Base-by-base conservation (phyloP, 768 basidiomycete species). In the Pisolithus sp. region DNA sequence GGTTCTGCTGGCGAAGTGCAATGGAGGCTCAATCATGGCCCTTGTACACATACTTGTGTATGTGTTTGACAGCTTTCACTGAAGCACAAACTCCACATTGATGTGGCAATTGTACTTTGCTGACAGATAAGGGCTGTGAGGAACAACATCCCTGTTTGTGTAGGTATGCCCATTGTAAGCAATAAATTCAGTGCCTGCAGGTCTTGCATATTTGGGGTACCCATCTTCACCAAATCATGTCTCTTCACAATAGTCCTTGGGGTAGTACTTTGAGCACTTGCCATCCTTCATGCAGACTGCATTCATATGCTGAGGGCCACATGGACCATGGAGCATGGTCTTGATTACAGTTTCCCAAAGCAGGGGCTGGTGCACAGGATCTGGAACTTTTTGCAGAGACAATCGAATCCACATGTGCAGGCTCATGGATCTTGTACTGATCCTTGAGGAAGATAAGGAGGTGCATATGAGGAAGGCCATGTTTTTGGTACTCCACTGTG, bases 121-220 rank as follows among this genome's bases (percentile, higher is more conserved):
- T 24, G 23, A 24, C 23, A 24, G 23, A 24, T 24, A 24, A 24
- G 23, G 23, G 23, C 23, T 24, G 23, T 24, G 23, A 24, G 23
- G 23, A 24, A 24, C 23, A 24, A 24, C 23, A 24, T 24, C 23
- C 23, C 23, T 24, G 23, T 24, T 24, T 52, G 71, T 63, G 21
- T 71, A 57, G 30, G 20, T 4, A 10, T 53, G 36, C 3, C 51
- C 50, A 2, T 53, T 38, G 15, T 67, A 59, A 69, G 1, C 71
- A 42, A 13, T 5, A 24, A 24, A 24, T 24, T 5, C 3, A 24
- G 23, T 2, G 23, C 23, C 23, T 24, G 23, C 23, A 24, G 23
- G 23, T 24, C 23, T 24, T 24, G 45, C 41, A 59, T 76, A 74
- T 0, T 53, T 23, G 3, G 77, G 69, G 62, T 77, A 80, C 0